Conservation (phyloP, 106 monocot genomes). For the Agapanthus africanus region DNA sequence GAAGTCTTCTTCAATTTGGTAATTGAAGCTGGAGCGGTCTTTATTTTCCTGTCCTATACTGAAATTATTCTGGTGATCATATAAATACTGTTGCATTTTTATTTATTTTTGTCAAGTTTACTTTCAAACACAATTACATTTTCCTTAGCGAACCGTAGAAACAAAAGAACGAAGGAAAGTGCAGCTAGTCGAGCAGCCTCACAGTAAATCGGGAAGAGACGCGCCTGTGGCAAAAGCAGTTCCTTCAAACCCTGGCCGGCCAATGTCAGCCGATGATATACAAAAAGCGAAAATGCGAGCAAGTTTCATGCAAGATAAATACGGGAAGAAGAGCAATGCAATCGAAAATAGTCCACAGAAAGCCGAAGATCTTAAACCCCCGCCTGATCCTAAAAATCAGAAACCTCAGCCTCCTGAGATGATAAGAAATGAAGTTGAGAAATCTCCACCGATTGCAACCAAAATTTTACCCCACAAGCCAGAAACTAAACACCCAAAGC, state of each 20-base stretch:
- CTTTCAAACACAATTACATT: no score
- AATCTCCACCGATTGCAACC: not conserved
- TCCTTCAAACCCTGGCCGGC: conserved; percentile 55
- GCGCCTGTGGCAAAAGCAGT: conserved; percentile 27
- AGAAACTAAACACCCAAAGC: conserved; percentile 16
- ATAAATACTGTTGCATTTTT: no score
- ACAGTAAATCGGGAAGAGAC: conserved; percentile 42
- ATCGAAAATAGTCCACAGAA: conserved; percentile 21
- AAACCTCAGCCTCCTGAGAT: conserved; percentile 10
- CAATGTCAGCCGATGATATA: conserved; percentile 90
- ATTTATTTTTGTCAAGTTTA: no score
- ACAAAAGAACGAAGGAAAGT: conserved; percentile 80
- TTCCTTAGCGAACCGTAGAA: conserved; percentile 55
- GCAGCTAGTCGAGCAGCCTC: conserved; percentile 70
- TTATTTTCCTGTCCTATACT: no score
- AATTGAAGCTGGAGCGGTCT: no score
- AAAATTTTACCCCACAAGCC: not conserved
- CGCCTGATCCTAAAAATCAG: conserved; percentile 3
- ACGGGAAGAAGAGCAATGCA: conserved; percentile 48
- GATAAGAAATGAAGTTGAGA: conserved; percentile 11
- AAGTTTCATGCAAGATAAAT: conserved; percentile 71
- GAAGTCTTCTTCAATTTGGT: no score
- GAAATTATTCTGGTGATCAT: no score
- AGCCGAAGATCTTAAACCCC: conserved; percentile 15
- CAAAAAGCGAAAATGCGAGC: conserved; percentile 97